Conservation (phyloP, 495 filamentous ascomycete species). For the Aspergillus biplanus region DNA sequence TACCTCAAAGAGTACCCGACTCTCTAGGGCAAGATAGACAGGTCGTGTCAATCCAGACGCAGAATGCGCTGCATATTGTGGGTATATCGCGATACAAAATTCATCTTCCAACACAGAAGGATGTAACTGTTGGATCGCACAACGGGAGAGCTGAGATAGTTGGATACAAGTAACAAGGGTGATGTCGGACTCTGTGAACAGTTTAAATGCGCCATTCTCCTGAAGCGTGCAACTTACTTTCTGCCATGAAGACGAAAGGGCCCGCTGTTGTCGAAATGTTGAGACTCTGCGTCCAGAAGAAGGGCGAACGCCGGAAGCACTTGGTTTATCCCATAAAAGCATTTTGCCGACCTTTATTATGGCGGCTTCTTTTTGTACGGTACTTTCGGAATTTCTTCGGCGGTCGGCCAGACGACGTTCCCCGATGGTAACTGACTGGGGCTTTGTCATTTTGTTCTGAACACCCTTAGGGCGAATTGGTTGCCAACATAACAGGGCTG, state of each 20-base stretch:
- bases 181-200: constrained; percentile 82
- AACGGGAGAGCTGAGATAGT: constrained; percentile 85
- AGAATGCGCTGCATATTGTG: constrained; percentile 72
- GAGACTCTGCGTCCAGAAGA: constrained; percentile 47
- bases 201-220: constrained; percentile 93
- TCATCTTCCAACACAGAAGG: constrained; percentile 92
- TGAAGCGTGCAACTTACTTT: constrained; percentile 90
- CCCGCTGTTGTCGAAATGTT: constrained; percentile 59
- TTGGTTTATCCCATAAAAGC: constrained; percentile 77
- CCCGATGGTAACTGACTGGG: constrained; percentile 55
- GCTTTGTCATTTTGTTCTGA: constrained; percentile 73
- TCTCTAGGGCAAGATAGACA: constrained; percentile 84
- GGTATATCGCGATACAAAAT: constrained; percentile 91
- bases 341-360: constrained; percentile 98
- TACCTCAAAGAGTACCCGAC: constrained; percentile 87
- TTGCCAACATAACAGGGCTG: constrained; percentile 92
- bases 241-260: constrained; percentile 70
- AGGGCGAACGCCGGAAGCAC: constrained; percentile 45
- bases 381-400: constrained; percentile 64
- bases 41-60: constrained; percentile 48
- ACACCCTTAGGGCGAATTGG: constrained; percentile 78
- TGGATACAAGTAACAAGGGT: constrained; percentile 80
- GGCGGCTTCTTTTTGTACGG: constrained; percentile 70
- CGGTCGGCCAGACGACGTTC: constrained; percentile 56
- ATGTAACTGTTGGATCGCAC: constrained; percentile 86